phyloP scores from a whole-genome alignment of 1,284 basidiomycete species.

The Cystobasidiaceae sp. region DNA sequence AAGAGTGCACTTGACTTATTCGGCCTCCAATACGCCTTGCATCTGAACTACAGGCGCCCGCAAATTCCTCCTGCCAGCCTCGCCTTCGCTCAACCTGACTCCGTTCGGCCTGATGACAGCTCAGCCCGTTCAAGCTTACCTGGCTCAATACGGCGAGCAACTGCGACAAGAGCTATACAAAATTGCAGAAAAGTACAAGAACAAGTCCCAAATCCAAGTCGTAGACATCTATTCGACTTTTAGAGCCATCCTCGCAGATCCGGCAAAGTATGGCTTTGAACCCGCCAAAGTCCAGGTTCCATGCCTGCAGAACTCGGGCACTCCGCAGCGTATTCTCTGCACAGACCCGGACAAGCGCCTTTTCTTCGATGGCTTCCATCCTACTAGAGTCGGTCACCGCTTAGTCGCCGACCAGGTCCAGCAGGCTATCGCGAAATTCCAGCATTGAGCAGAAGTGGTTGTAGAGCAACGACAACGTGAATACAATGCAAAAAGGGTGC shows the following conservation, averaged over 20 bases:
- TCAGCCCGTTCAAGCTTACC: neutral
- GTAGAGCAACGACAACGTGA: too few species aligned
- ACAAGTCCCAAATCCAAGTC: neutral
- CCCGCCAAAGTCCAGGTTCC: neutral
- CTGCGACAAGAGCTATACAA: slow-evolving; percentile 1
- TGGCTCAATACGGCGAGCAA: neutral
- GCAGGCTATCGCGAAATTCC: slow-evolving; percentile 1
- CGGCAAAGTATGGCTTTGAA: slow-evolving; percentile 9
- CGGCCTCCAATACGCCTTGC: neutral
- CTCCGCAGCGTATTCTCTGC: slow-evolving; percentile 7
- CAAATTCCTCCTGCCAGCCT: slow-evolving; percentile 7
- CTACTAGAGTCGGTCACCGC: slow-evolving; percentile 2
- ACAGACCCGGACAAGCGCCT: slow-evolving; percentile 14
- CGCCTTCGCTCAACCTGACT: neutral
- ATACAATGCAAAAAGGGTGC: neutral
- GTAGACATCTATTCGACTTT: slow-evolving; percentile 8
- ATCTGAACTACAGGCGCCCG: neutral
- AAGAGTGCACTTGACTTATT: too few species aligned
- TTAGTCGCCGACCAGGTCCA: slow-evolving; percentile 1
- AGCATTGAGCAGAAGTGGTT: too few species aligned
- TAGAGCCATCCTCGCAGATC: neutral
- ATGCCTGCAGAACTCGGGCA: slow-evolving; percentile 5
- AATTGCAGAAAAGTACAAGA: slow-evolving; percentile 4
- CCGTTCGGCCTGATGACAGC: slow-evolving; percentile 13
- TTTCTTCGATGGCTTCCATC: slow-evolving; percentile 22